These are phyloP conservation scores for Truncatella angustata DNA, from an alignment of 2,329 filamentous ascomycete genomes.

Conservation along the genomic window DNA sequence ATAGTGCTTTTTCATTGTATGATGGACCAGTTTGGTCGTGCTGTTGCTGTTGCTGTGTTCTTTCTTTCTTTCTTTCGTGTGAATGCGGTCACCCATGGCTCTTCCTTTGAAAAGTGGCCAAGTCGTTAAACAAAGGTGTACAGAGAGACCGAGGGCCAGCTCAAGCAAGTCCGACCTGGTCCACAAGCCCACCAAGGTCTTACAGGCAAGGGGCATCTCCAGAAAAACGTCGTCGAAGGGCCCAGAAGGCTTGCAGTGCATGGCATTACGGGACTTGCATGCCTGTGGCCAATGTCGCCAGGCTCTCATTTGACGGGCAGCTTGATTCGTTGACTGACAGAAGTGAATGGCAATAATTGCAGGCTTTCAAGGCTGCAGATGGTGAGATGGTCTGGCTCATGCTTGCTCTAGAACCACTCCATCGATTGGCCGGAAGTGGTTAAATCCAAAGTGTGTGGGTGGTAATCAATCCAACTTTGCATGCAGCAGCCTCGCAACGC, in stretches of 20 bases:
- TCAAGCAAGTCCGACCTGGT: background rate
- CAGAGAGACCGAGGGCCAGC: no score
- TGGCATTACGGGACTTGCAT: background rate
- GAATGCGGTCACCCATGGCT: no score
- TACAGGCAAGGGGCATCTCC: background rate
- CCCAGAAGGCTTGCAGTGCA: background rate
- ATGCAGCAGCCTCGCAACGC: constrained; percentile 35
- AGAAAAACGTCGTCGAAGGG: background rate
- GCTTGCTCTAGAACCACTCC: constrained; percentile 2
- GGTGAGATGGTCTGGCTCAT: background rate
- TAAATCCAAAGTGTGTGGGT: constrained; percentile 3
- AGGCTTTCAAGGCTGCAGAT: constrained; percentile 6
- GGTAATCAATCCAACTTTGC: constrained; percentile 19
- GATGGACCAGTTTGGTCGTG: no score
- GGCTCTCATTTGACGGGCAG: background rate
- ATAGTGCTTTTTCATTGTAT: no score
- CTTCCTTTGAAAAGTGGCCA: no score
- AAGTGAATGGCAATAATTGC: background rate
- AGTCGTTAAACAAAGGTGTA: no score
- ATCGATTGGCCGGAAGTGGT: background rate
- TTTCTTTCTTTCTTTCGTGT: no score
- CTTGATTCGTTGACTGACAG: background rate
- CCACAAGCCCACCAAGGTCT: background rate
- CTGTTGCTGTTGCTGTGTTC: background rate
- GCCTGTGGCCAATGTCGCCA: background rate